phyloP scores from a whole-genome alignment of 2,329 filamentous ascomycete species.

The Fusarium sp. region DNA sequence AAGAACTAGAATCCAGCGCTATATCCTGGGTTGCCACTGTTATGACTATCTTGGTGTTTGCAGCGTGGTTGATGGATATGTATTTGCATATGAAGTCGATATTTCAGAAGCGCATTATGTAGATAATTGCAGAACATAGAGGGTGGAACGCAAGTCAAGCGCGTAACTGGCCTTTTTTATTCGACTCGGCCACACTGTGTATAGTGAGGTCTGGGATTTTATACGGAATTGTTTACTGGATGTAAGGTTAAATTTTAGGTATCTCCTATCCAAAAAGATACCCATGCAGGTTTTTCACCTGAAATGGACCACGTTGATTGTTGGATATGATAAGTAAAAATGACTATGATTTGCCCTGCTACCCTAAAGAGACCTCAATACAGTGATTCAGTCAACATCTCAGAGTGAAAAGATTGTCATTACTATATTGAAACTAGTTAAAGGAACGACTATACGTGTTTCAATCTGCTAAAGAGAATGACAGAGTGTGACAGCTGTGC shows the following conservation, averaged over 20 bases:
- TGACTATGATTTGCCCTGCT: too few species aligned
- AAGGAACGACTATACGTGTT: background rate
- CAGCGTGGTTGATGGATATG: background rate
- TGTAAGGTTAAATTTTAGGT: rapidly evolving
- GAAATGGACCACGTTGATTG: rapidly evolving
- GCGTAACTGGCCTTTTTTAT: rapidly evolving
- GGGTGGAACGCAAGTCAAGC: rapidly evolving
- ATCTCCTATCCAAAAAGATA: background rate
- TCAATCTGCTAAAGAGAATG: background rate
- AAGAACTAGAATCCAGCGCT: background rate
- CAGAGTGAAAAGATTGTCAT: background rate
- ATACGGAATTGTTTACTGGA: rapidly evolving
- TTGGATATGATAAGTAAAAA: background rate
- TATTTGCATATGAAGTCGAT: constrained; percentile 1
- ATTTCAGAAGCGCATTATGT: background rate
- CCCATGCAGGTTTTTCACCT: background rate
- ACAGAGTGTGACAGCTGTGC: background rate
- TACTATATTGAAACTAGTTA: background rate
- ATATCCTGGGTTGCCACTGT: background rate
- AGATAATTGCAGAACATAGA: background rate
- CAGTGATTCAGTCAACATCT: too few species aligned
- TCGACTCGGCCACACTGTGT: rapidly evolving
- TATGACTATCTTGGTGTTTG: background rate
- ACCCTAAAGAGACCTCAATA: background rate
- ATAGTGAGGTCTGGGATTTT: background rate